Evolutionary conservation across 2,329 filamentous ascomycete species (phyloP).

Genomic region (Fusarium fujikuroi): DNA sequence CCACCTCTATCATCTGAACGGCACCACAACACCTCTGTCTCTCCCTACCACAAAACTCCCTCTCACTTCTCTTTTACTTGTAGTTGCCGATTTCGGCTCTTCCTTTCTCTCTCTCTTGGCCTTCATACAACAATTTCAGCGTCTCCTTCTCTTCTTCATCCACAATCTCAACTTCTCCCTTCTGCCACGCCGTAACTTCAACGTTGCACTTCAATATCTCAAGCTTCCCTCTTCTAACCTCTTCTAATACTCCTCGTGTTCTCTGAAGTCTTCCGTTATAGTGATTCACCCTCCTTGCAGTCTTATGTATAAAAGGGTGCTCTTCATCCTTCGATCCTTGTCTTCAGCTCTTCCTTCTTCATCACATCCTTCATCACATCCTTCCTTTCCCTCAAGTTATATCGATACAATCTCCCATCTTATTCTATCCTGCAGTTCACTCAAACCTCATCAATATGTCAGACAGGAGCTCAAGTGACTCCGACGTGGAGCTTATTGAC

Average conservation of each 20-base stretch:
- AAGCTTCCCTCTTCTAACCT: background rate
- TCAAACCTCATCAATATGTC: constrained; percentile 8
- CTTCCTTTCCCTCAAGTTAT: background rate
- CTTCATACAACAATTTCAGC: no score
- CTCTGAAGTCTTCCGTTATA: background rate
- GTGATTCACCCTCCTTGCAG: background rate
- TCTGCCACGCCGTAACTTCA: background rate
- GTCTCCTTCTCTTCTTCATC: background rate
- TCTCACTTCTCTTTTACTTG: background rate
- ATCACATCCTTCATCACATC: background rate
- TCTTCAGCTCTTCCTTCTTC: constrained; percentile 1
- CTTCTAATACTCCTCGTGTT: background rate
- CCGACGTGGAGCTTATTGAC: constrained; percentile 8
- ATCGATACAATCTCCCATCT: background rate
- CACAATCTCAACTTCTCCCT: background rate
- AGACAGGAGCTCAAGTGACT: background rate
- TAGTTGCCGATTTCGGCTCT: background rate
- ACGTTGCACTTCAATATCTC: background rate
- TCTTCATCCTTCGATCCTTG: background rate
- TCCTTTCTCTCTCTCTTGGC: background rate
- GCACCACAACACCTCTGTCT: constrained; percentile 2
- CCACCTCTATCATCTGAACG: constrained; percentile 1
- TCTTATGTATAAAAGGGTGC: background rate
- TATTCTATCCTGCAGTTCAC: background rate
- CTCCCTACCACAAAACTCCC: background rate